These are phyloP conservation scores for Bipolaris sorokiniana DNA, from an alignment of 2,329 filamentous ascomycete species.

Conservation along the genomic window DNA sequence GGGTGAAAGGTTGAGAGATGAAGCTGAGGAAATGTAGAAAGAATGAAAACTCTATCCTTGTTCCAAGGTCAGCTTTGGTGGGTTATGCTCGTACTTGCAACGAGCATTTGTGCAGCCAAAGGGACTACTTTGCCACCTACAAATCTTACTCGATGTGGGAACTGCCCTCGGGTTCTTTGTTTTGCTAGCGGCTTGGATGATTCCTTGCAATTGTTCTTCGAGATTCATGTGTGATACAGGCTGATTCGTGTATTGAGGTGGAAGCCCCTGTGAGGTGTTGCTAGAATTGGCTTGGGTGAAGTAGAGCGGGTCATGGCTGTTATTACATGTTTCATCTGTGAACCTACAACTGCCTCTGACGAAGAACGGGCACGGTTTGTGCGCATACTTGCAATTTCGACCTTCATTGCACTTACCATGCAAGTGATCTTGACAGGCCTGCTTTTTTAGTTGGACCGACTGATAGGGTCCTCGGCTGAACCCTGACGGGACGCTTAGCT, in stretches of 20 bases:
- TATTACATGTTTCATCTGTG: background rate
- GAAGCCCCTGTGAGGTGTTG: background rate
- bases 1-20: background rate
- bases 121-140: background rate
- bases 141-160: background rate
- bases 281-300: background rate
- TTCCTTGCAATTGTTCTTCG: background rate
- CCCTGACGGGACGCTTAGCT: background rate
- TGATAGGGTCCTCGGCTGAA: background rate
- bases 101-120: background rate
- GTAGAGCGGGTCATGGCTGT: constrained; percentile 1
- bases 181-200: background rate
- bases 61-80: background rate
- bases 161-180: background rate
- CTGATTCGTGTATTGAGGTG: background rate
- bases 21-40: background rate
- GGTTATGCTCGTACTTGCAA: background rate
- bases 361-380: background rate
- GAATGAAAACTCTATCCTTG: background rate
- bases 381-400: constrained; percentile 1
- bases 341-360: background rate
- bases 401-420: background rate
- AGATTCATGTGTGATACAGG: background rate
- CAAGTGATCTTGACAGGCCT: background rate
- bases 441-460: background rate